Evolutionary conservation across 352 stramenopile genomes (phyloP), one percentile per base, ranked within the genome.

Genomic region (Globisporangium carolinianum): DNA sequence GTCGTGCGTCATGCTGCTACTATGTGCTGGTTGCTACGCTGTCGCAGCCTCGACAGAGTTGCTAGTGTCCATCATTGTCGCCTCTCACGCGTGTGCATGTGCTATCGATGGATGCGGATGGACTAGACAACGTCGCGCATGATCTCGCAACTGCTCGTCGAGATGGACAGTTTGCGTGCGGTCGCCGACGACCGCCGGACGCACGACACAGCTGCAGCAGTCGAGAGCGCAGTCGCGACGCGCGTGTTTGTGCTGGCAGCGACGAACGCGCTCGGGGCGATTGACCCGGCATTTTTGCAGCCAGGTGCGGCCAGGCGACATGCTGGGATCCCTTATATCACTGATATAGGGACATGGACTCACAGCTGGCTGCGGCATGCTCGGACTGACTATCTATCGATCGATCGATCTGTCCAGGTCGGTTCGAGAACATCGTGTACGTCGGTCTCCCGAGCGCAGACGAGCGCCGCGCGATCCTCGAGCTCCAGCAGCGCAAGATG

Each of bases 101-200:
- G 24, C 24, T 32, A 32, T 32, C 24, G 24, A 32, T 32, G 24
- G 24, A 32, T 35, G 15, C 45, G 46, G 36, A 15, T 14, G 53
- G 9, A 14, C 7, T 61, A 91, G 69, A 90, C 83, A 46, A 92
- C 78, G 5, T 88, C 81, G 5, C 58, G 82, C 7, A 92, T 95
- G 83, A 92, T 91, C 63, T 95, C 85, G 18, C 85, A 94, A 58
- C 55, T 95, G 15, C 63, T 95, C 4, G 75, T 93, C 51, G 85
- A 95, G 67, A 78, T 95, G 47, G 83, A 95, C 69, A 62, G 71
- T 5, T 52, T 94, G 15, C 85, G 83, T 32, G 75, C 73, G 2
- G 59, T 87, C 7, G 66, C 72, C 1, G 72, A 86, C 45, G 74
- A 86, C 49, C 64, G 4, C 11, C 6, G n/a, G 12, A 15, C 3